Conservation (phyloP, 192 early-diverging fungal species). For the Backusella australiensis region DNA sequence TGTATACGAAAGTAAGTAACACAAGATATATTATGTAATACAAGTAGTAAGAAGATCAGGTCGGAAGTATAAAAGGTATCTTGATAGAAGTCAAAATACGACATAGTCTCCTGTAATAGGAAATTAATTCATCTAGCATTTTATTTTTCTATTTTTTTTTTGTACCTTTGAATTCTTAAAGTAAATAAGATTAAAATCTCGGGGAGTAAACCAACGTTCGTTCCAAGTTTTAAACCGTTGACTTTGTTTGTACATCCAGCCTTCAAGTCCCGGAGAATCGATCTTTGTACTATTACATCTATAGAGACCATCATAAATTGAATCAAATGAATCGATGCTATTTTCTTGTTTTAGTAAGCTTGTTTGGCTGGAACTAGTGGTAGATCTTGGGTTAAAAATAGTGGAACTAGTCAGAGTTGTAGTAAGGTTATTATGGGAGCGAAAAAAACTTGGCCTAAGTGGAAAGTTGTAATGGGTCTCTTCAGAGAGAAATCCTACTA, state of each 20-base stretch:
- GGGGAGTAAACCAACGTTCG: conserved; percentile 54
- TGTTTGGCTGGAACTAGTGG: not conserved
- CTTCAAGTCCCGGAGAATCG: conserved; percentile 39
- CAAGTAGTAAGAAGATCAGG: too few relatives aligned
- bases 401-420: not conserved
- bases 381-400: not conserved
- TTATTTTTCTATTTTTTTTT: not conserved
- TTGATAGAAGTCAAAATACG: too few relatives aligned
- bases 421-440: not conserved
- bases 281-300: not conserved
- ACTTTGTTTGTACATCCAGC: conserved; percentile 54
- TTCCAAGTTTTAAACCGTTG: conserved; percentile 56
- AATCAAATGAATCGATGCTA: not conserved
- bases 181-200: conserved; percentile 48
- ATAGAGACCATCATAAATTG: not conserved
- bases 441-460: not conserved
- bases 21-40: too few relatives aligned
- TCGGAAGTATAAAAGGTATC: too few relatives aligned
- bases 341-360: not conserved
- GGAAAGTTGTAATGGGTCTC: not conserved
- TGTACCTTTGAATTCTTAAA: conserved; percentile 41
- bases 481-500: not conserved
- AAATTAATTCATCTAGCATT: not conserved
- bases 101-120: conserved; percentile 10
- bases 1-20: too few relatives aligned